Percentiles rank a stretch among this genome's conserved stretches.
These are phyloP conservation scores for Fraxinus americana DNA, from an alignment of 257 asterid genomes.

Conservation along the genomic window DNA sequence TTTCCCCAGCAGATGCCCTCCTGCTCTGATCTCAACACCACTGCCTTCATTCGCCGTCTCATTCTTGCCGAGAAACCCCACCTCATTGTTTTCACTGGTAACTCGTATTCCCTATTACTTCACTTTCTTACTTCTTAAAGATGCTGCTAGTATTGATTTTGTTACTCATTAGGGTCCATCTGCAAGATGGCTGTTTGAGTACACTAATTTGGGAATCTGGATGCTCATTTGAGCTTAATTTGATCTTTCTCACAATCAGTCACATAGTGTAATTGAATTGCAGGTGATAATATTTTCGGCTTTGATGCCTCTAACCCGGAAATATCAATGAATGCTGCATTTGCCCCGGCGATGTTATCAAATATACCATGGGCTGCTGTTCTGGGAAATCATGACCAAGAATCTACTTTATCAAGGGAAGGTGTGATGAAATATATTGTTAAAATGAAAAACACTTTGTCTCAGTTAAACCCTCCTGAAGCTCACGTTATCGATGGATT, in stretches of 20 bases:
- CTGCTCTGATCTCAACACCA: conserved; percentile 93
- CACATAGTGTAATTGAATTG: neutral
- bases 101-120: neutral
- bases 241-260: neutral
- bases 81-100: conserved; percentile 80
- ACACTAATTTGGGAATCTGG: too few species aligned
- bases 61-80: conserved; percentile 78
- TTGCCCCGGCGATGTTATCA: conserved; percentile 72
- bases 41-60: conserved; percentile 71
- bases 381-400: conserved; percentile 93
- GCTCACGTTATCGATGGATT: conserved; percentile 67
- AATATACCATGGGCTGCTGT: conserved; percentile 93
- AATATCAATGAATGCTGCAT: conserved; percentile 75
- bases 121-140: too few species aligned
- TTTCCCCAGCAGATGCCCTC: conserved; percentile 55
- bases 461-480: conserved; percentile 66
- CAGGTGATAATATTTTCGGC: conserved; percentile 92
- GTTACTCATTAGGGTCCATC: too few species aligned
- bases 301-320: conserved; percentile 71
- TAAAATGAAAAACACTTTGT: conserved; percentile 72
- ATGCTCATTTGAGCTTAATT: too few species aligned
- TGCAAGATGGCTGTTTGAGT: too few species aligned
- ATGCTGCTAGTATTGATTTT: too few species aligned
- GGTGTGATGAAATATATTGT: conserved; percentile 78
- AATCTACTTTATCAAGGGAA: conserved; percentile 73